Evolutionary conservation across 2,329 filamentous ascomycete genomes (phyloP).

Genomic region (Pseudohalonectria lignicola): DNA sequence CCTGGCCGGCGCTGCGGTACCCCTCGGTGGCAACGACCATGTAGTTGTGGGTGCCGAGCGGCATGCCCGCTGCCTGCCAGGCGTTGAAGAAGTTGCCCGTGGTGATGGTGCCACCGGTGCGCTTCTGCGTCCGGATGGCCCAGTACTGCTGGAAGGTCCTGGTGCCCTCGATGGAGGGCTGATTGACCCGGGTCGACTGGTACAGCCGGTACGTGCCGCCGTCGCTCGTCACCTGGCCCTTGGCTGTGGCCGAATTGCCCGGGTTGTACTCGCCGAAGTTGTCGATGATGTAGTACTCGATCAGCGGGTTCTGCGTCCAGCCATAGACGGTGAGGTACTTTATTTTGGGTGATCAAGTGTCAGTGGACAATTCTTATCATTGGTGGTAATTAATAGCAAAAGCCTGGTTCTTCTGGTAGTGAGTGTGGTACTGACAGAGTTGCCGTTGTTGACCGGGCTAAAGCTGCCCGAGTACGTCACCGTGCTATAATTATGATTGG

Average conservation of each 20-base stretch:
- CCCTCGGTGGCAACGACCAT: slow-evolving; percentile 36
- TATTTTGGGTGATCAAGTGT: neutral
- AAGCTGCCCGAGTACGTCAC: slow-evolving; percentile 2
- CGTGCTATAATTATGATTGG: neutral
- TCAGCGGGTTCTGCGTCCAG: slow-evolving; percentile 9
- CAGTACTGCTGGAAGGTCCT: slow-evolving; percentile 38
- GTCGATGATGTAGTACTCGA: slow-evolving; percentile 12
- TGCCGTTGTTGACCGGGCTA: slow-evolving; percentile 2
- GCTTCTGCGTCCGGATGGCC: slow-evolving; percentile 36
- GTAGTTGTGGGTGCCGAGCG: slow-evolving; percentile 32
- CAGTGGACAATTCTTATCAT: too few species aligned
- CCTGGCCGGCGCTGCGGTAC: slow-evolving; percentile 27
- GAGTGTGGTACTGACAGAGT: neutral
- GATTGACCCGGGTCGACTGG: slow-evolving; percentile 21
- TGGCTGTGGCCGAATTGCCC: slow-evolving; percentile 7
- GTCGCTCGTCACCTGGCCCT: slow-evolving; percentile 19
- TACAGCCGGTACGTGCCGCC: slow-evolving; percentile 24
- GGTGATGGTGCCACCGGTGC: slow-evolving; percentile 34
- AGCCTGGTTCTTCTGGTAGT: too few species aligned
- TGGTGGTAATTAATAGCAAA: too few species aligned
- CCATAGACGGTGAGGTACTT: slow-evolving; percentile 8
- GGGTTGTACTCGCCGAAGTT: slow-evolving; percentile 9
- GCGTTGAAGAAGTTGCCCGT: slow-evolving; percentile 35
- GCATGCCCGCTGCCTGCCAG: slow-evolving; percentile 30
- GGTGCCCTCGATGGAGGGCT: slow-evolving; percentile 33